Base-by-base conservation (phyloP, 768 basidiomycete genomes). In the Hortiboletus campestris region DNA sequence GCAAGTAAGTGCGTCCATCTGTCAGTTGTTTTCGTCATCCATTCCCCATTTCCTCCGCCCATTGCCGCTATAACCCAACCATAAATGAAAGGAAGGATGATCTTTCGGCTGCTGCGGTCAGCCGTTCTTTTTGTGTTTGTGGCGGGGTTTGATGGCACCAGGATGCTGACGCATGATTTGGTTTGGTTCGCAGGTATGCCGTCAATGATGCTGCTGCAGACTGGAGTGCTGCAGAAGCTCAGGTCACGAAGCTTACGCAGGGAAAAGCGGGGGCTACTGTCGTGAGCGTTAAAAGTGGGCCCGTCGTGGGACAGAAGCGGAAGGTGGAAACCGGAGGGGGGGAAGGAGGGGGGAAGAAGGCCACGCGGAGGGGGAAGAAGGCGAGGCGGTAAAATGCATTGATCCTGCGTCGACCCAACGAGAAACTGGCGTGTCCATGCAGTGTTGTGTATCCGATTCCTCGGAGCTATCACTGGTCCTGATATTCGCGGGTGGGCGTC, bases 141-240 rank as follows among this genome's bases (percentile, higher is more conserved):
- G 20, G 48, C 44, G 29, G 5, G 22, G 5, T 38, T 51, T 9
- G 32, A 45, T 53, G 17, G 12, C 1, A 19, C 14, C 22, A 32
- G 41, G 13, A 42, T 10, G 29, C 32, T 44, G 46, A 46, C 57
- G 53, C 12, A 56, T 28, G 20, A 9, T 17, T 48, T 46, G 9
- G 25, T 17, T 5, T 19, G 35, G 9, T 60, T 29, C 47, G 32
- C 64, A 91, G 89, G 68, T 91, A 81, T 67, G 85, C 87, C 28
- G 94, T 98, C 62, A 80, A 89, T 61, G 84, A 86, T 62, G 70
- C 75, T 0, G 75, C 80, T 16, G 75, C 81, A 29, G 91, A 96
- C 68, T 96, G 92, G 89, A 76, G 78, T 36, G 71, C 72, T 28
- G 93, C 89, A 5, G 88, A 93, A 67, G 75, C 79, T 20, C 91